Base-by-base conservation (phyloP, 768 basidiomycete species). In the Amanita subjunquillea region DNA sequence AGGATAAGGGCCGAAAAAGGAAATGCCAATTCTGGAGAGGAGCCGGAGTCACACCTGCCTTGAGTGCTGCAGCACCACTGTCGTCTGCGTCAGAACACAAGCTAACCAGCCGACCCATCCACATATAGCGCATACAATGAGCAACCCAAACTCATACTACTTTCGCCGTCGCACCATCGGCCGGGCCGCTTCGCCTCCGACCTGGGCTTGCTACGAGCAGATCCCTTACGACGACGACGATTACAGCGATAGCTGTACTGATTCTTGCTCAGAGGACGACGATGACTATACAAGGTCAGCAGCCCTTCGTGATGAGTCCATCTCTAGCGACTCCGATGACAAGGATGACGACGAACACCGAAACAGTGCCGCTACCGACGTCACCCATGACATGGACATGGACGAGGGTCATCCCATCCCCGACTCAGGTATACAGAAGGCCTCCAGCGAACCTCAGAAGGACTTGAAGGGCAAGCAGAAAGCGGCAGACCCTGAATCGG, bases 161-260 rank as follows among this genome's bases (percentile, higher is more conserved):
- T 82, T 78, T 69, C 84, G 85, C 50, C 80, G 83, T 48, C 85
- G 87, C 58, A 77, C 79, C 39, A 80, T 89, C 58, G 87, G 88
- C 22, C 78, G 87, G 49, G 87, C 88, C 37, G 81, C 87, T 15
- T 88, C 86, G 3, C 88, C 88, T 2, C 87, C 88, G 23, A 89
- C 86, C 0, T 90, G 87, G 87, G 87, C 87, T 9, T 91, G 87
- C 75, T 91, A 90, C 67, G 88, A 91, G 75, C 87, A 90, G 77
- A 90, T 90, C 65, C 83, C 82, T 56, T 80, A 73, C 68, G 79
- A 77, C 63, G 74, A 80, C 62, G 78, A 79, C 62, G 76, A 76
- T 58, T 80, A 78, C 62, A 80, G 78, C 48, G 77, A 81, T 56
- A 77, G 73, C 53, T 73, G 67, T 56, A 79, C 78, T 2, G 78